Evolutionary conservation across 108 stramenopile species (phyloP), one percentile per base, ranked within the genome.

Genomic region (Schizochytrium sp.): DNA sequence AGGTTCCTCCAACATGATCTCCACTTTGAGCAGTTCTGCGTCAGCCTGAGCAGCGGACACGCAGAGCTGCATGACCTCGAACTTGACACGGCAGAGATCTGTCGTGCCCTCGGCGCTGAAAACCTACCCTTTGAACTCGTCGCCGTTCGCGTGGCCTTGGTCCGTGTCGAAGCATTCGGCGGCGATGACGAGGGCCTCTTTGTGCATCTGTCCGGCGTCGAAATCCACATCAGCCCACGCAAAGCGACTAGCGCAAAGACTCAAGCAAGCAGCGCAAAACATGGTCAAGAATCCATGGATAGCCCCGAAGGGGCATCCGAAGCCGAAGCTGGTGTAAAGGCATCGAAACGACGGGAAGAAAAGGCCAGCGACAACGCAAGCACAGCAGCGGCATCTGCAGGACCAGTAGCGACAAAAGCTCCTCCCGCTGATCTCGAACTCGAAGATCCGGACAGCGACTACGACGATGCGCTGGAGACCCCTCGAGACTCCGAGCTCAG

Each of bases 181-280:
- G 76, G 76, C 45, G 76, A 83, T 83, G 76, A 83, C 6, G 51
- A 83, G 19, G 76, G 76, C n/a, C 76, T 83, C 48, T 83, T 83
- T 23, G 76, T 83, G 12, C 45, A 53, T 34, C 12, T 83, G 19
- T n/a, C 76, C 12, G 48, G 51, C n/a, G 76, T 83, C 43, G 51
- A 47, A 6, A 28, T 83, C 51, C 48, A 83, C n/a, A 12, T 83
- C 76, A 12, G 45, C 45, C 76, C 76, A 47, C 48, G 76, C 14
- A 69, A 69, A 57, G 55, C 55, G 55, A 57, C 55, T 8, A 57
- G 55, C 14, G 14, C 55, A 4, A 8, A 34, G 34, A 1, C 0
- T 2, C 34, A 34, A 34, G 34, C 34, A 34, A 34, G 34, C 34
- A 34, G 34, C 34, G 34, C 34, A 34, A 34, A 34, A 34, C 0